Base-by-base conservation (phyloP, 345 rosid genomes). In the Rhodamnia argentea region DNA sequence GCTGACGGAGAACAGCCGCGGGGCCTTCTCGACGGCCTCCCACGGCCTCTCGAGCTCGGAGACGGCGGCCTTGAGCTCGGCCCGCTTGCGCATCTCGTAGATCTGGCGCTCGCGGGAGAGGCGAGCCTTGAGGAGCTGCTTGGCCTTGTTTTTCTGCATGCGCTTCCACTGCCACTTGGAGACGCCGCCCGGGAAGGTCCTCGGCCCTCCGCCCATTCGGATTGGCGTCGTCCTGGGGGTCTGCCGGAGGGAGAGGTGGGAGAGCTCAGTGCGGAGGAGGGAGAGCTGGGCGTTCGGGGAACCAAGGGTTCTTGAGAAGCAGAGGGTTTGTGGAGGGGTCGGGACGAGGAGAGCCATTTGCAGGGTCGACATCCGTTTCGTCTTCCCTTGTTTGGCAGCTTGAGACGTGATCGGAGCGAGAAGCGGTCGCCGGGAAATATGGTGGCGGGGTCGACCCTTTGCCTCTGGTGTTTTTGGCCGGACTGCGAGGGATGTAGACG, bases 131-230 rank as follows among this genome's bases (percentile, higher is more conserved):
- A 93, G 96, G 84, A 97, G 98, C 88, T 95, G 98, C 62, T 94
- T 95, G 86, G 93, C 94, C 87, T 97, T 97, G 90, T 94, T 95
- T 51, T 94, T 93, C 55, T 96, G 99, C 99, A 96, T 95, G 23
- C 98, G 93, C 88, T 94, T 97, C 99, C 99, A 97, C 51, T 93
- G 97, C 98, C 99, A 97, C 89, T 94, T 95, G 13, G 98, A 94
- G 1, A 96, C 95, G 1, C 99, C 98, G 52, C 97, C 99, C 0
- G 97, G 98, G 84, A 84, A 97, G 10, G 98, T 97, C 55, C 98
- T 88, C 32, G 98, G 99, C 62, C 96, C 96, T 13, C 96, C 98
- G 84, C 99, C 98, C 98, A 95, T 95, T 40, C 98, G 95, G 86
- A 97, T 94, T 20, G 90, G 32, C 12, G 93, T 87, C 47, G 90